These are phyloP conservation scores for Penicillium sp. DNA, from an alignment of 2,329 filamentous ascomycete species.

Conservation along the genomic window DNA sequence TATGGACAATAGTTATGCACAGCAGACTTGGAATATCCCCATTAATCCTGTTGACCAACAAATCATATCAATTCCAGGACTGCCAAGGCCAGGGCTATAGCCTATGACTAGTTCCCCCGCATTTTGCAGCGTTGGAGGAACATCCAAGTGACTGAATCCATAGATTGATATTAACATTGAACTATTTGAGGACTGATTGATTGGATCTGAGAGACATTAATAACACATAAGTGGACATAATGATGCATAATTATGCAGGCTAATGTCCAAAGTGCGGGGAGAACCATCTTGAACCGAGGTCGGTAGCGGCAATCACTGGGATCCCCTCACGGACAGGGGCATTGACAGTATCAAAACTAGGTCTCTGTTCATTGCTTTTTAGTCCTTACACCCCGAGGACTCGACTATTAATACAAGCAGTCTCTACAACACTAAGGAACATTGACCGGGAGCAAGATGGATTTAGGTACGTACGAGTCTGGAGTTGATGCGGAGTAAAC, in stretches of 20 bases:
- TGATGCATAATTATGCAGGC: neutral
- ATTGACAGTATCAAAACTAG: neutral
- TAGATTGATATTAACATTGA: neutral
- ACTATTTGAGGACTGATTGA: too few relatives aligned
- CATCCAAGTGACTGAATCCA: neutral
- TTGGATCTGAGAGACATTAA: neutral
- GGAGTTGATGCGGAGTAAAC: neutral
- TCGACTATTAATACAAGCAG: neutral
- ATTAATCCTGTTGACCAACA: too few relatives aligned
- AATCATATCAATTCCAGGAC: too few relatives aligned
- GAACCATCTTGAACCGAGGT: neutral
- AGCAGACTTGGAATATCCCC: too few relatives aligned
- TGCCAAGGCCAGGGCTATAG: too few relatives aligned
- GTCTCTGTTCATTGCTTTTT: neutral
- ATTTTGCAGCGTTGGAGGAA: neutral
- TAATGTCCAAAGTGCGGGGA: neutral
- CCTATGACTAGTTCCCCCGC: neutral
- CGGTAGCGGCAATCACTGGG: neutral
- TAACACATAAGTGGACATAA: too few relatives aligned
- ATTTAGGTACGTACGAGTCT: conserved; percentile 7
- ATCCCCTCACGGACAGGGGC: neutral
- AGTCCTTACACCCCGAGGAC: neutral
- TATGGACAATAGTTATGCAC: too few relatives aligned
- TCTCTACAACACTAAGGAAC: neutral
- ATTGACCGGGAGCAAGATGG: conserved; percentile 7